Evolutionary conservation across 139 green algal species (phyloP).

Genomic region (Pleodorina starrii): DNA sequence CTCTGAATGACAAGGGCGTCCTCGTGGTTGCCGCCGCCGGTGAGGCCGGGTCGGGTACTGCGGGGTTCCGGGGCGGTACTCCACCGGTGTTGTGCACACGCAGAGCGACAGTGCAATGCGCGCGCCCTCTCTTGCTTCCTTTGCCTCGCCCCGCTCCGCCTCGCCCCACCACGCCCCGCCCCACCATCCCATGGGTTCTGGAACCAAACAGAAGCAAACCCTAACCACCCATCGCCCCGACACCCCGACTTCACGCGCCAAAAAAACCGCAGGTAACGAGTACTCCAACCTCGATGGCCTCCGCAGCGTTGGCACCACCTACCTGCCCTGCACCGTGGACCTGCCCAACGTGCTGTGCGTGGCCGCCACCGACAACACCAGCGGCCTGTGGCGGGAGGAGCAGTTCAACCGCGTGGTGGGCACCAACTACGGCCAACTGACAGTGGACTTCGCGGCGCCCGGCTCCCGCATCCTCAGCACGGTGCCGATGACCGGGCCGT

Average conservation of each 20-base stretch:
- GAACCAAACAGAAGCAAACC: too few species aligned
- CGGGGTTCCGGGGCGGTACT: too few species aligned
- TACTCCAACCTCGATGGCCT: conserved; percentile 12
- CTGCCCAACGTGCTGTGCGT: conserved; percentile 46
- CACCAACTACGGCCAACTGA: conserved; percentile 4
- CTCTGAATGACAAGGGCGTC: conserved; percentile 7
- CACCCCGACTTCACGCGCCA: background rate
- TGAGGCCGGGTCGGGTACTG: background rate
- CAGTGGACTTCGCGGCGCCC: conserved; percentile 27
- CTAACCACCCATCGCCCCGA: too few species aligned
- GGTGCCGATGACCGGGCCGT: background rate
- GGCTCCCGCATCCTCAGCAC: conserved; percentile 26
- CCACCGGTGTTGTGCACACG: too few species aligned
- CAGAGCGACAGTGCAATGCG: too few species aligned
- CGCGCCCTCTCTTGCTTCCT: too few species aligned
- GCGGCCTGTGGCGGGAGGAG: background rate
- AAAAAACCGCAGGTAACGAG: conserved; percentile 39
- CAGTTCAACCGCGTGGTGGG: background rate
- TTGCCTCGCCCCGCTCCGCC: too few species aligned
- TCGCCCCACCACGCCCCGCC: too few species aligned
- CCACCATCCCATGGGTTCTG: too few species aligned
- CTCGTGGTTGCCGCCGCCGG: conserved; percentile 44
- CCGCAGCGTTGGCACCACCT: background rate
- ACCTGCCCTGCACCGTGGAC: conserved; percentile 38
- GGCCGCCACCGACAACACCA: background rate